Base-by-base conservation (phyloP, 305 asterid species). In the Euphrasia arctica region DNA sequence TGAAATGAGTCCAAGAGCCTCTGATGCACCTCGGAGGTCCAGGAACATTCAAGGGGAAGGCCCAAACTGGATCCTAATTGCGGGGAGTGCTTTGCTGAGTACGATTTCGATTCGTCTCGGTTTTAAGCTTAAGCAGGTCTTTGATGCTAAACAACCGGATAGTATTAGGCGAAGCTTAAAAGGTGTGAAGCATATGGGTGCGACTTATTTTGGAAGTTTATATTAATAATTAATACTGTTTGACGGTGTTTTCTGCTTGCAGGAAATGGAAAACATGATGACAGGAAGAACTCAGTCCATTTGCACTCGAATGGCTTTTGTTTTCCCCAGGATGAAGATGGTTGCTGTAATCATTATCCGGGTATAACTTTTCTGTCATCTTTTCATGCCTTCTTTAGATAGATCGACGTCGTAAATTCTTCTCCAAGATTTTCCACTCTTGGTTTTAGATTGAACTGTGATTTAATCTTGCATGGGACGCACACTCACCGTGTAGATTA, bases 1-100 rank as follows among this genome's bases (percentile, higher is more conserved):
- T 34, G 60, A 68, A 74, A 88, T 90, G 97, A 81, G 82, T 76
- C 80, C 93, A 70, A 83, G 82, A 75, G 63, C 67, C 62, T 70
- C 74, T 28, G 90, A 72, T 70, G 72, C 77, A 51, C 68, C 83
- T 36, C 77, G 78, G 74, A 77, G 82, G 72, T 75, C 90, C 64
- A 75, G 70, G 66, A 77, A 78, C 70, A 70, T 69, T 36, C 88
- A 77, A 66, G 79, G 77, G 42, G 95, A 85, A 67, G 91, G 94
- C 49, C 87, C 95, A 12, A 88, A 91, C 67, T 91, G 98, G 96
- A 69, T 91, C 72, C 75, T 91, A 67, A 81, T 91, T 70, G 96
- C 94, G 27, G 96, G 96, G 45, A 84, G 94, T 80, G 95, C 90
- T 36, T 72, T 91, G 75, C 67, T 91, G 68, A 88, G 96, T 79